Conservation (phyloP, 2,329 filamentous ascomycete genomes). For the Chaetomiaceae sp. region DNA sequence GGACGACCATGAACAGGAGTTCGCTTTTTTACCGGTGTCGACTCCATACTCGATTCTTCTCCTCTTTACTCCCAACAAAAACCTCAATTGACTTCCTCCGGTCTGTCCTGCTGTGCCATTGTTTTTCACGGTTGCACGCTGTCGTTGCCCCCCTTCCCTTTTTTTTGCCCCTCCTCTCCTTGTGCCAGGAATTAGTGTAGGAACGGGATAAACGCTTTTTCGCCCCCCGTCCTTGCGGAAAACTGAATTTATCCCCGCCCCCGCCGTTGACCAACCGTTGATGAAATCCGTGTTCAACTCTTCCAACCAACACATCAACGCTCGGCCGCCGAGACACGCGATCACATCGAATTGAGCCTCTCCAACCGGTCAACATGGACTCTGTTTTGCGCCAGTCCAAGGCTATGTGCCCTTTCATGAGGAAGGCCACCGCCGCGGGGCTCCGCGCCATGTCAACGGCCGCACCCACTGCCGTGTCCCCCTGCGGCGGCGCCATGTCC, state of each 20-base stretch:
- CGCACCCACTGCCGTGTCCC: constrained; percentile 56
- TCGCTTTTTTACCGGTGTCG: not conserved
- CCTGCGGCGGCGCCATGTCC: constrained; percentile 89
- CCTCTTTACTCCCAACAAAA: constrained; percentile 6
- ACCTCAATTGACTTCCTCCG: not conserved
- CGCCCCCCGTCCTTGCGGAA: not conserved
- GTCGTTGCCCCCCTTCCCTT: not conserved
- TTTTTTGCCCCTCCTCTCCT: not conserved
- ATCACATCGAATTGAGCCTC: not conserved
- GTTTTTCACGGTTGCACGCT: not conserved
- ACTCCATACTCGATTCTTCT: not conserved
- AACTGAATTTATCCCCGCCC: not conserved
- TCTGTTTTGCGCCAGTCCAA: constrained; percentile 90
- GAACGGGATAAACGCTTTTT: not conserved
- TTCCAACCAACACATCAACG: not conserved
- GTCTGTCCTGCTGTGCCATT: constrained; percentile 1
- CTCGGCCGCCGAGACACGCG: not conserved
- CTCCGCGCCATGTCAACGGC: constrained; percentile 83
- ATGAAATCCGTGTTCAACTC: constrained; percentile 1
- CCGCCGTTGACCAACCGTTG: not conserved
- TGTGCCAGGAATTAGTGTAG: no score
- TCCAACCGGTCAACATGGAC: constrained; percentile 61
- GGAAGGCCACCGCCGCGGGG: constrained; percentile 86
- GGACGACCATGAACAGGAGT: no score
- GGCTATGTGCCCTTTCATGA: constrained; percentile 95